phyloP scores from a whole-genome alignment of 352 stramenopile genomes.

The Phytophthora melonis region DNA sequence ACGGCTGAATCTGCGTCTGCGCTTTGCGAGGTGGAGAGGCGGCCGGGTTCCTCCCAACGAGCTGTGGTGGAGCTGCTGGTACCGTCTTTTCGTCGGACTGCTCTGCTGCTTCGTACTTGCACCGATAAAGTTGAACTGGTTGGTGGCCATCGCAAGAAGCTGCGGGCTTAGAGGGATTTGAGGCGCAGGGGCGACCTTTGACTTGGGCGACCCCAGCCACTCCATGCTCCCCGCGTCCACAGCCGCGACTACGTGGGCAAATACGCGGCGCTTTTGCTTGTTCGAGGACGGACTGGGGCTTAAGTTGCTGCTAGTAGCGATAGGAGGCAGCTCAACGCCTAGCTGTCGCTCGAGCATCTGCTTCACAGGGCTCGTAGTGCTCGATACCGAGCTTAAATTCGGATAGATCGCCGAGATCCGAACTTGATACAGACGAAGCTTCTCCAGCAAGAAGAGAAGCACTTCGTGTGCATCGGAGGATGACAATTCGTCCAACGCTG shows the following conservation, averaged over 20 bases:
- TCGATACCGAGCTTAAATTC: background rate
- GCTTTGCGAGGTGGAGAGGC: slow-evolving; percentile 9
- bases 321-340: slow-evolving; percentile 66
- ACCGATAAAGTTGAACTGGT: slow-evolving; percentile 54
- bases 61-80: slow-evolving; percentile 26
- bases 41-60: slow-evolving; percentile 11
- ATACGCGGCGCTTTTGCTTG: slow-evolving; percentile 59
- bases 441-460: slow-evolving; percentile 69
- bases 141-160: slow-evolving; percentile 51
- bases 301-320: slow-evolving; percentile 22
- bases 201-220: slow-evolving; percentile 14
- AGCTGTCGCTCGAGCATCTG: slow-evolving; percentile 59
- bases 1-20: slow-evolving; percentile 19
- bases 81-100: slow-evolving; percentile 24
- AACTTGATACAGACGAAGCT: slow-evolving; percentile 71
- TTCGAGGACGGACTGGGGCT: slow-evolving; percentile 42
- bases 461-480: slow-evolving; percentile 52
- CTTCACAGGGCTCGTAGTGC: slow-evolving; percentile 17
- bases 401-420: slow-evolving; percentile 56
- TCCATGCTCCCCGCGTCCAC: slow-evolving; percentile 33
- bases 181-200: slow-evolving; percentile 7
- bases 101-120: slow-evolving; percentile 14
- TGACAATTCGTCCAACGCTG: slow-evolving; percentile 63
- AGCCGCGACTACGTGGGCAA: slow-evolving; percentile 45
- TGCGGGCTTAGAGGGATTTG: slow-evolving; percentile 26